Conservation (phyloP, 2,329 filamentous ascomycete genomes). For the Clonostachys rosea region DNA sequence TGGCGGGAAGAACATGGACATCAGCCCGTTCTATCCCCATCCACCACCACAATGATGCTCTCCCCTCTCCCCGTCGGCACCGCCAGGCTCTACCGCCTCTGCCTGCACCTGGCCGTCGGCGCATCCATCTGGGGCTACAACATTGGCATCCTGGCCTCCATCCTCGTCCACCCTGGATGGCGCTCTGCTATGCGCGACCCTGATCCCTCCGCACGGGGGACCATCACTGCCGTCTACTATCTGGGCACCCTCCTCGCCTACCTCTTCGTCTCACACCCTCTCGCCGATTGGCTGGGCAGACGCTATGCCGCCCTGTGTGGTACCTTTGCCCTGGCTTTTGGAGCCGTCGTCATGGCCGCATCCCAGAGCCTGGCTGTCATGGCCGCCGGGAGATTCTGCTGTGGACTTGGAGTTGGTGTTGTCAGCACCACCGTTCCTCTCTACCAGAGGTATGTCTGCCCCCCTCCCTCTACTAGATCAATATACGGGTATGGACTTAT, state of each 20-base stretch:
- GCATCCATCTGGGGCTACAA: constrained; percentile 56
- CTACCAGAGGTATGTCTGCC: constrained; percentile 43
- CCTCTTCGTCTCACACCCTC: constrained; percentile 45
- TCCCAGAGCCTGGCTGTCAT: constrained; percentile 37
- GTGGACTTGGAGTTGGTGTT: constrained; percentile 47
- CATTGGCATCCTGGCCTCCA: constrained; percentile 50
- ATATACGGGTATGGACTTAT: neutral
- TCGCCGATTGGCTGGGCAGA: constrained; percentile 45
- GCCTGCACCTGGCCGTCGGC: constrained; percentile 48
- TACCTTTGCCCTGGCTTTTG: constrained; percentile 38
- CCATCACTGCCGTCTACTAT: constrained; percentile 54
- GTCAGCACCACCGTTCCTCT: constrained; percentile 52
- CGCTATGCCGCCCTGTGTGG: constrained; percentile 44
- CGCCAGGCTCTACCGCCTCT: constrained; percentile 36
- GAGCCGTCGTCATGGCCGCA: constrained; percentile 41
- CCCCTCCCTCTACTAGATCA: neutral
- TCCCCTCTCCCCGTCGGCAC: neutral
- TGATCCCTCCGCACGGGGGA: constrained; percentile 37
- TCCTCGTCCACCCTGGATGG: constrained; percentile 53
- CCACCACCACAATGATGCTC: no score
- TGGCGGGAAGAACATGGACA: no score
- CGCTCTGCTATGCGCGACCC: constrained; percentile 36
- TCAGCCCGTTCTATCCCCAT: no score
- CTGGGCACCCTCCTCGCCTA: constrained; percentile 51
- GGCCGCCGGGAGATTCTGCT: constrained; percentile 44